phyloP scores from a whole-genome alignment of 1,284 basidiomycete genomes.

The Sporisorium scitamineum region DNA sequence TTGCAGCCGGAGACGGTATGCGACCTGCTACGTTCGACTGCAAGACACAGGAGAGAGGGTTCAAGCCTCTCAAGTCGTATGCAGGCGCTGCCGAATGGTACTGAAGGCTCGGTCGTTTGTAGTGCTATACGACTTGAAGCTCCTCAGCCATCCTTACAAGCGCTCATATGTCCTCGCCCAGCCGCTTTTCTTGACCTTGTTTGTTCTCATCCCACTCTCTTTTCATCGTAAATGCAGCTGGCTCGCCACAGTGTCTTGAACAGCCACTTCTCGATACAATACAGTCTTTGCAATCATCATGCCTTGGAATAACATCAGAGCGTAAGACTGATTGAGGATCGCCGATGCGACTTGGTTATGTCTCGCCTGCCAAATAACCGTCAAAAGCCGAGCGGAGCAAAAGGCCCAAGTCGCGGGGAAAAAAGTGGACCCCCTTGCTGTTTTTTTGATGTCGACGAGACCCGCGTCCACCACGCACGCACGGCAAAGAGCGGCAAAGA shows the following conservation, averaged over 20 bases:
- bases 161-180: too few relatives aligned
- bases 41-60: slow-evolving; percentile 9
- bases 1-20: slow-evolving; percentile 31
- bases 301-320: background rate
- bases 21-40: slow-evolving; percentile 36
- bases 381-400: slow-evolving; percentile 23
- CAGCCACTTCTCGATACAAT: background rate
- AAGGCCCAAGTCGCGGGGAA: slow-evolving; percentile 9
- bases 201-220: background rate
- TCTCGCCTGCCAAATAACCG: slow-evolving; percentile 24
- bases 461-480: background rate
- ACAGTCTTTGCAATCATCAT: background rate
- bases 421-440: slow-evolving; percentile 22
- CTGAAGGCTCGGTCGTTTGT: background rate
- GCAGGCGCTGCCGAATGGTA: slow-evolving; percentile 6
- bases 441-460: background rate
- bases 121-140: too few relatives aligned
- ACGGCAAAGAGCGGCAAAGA: slow-evolving; percentile 24
- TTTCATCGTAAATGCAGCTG: background rate
- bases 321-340: slow-evolving; percentile 2
- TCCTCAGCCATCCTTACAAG: too few relatives aligned
- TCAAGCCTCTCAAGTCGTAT: slow-evolving; percentile 24
- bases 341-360: background rate
- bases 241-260: background rate
- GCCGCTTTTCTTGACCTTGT: background rate